Base-by-base conservation (phyloP, 1,284 basidiomycete genomes). In the Cutaneotrichosporon sp. region DNA sequence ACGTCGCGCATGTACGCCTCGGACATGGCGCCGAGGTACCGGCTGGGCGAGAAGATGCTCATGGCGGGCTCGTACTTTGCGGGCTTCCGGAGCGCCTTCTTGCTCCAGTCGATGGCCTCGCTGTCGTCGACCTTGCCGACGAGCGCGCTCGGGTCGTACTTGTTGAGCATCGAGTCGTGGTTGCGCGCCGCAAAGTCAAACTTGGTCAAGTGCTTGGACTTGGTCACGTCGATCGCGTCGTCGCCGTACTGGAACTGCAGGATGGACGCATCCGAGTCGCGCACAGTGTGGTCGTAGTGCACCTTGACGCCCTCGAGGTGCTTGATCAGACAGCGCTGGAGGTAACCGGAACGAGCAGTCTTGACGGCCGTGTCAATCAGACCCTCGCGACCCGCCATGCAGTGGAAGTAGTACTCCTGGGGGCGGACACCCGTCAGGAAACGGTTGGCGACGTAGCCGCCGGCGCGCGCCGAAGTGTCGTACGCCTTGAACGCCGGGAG, bases 351-450 rank as follows among this genome's bases (percentile, higher is more conserved):
- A 67, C 97, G 92, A 67, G 91, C 92, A 6, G 97, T 99, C 82
- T 99, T 99, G 80, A 99, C 97, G 54, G 97, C 97, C 11, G 97
- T 99, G 78, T 99, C 97, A 74, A 99, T 99, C 34, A 99, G 85
- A 78, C 97, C 97, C 82, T 99, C 97, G 71, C 97, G 88, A 58
- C 97, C 97, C 63, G 97, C 95, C 97, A 99, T 99, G 80, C 97
- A 57, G 82, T 99, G 97, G 86, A 99, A 99, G 83, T 97, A 99
- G 82, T 97, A 99, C 79, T 99, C 97, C 78, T 99, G 97, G 0
- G 97, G 97, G 67, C 91, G 92, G 76, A 99, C 89, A 63, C 97
- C 97, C 20, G 97, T 99, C 83, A 99, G 86, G 86, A 99, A 99
- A 56, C 97, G 92, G 78, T 95, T 97, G n/a, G 92, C 93, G 54